Conservation (phyloP, 108 stramenopile species). For the Craspedostauros australis region DNA sequence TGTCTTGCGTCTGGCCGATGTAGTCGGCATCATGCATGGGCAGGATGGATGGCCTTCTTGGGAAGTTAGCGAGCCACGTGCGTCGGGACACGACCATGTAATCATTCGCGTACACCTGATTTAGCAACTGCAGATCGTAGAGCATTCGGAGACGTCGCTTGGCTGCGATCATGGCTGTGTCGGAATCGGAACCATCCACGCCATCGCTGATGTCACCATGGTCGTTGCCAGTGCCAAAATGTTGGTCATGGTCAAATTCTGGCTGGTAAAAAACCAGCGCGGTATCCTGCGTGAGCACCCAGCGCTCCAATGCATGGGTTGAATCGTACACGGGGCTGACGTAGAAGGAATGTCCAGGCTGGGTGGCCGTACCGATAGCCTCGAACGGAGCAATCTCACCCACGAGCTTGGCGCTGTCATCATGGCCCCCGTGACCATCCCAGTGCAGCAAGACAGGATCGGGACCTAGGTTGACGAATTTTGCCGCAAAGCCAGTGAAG, state of each 20-base stretch:
- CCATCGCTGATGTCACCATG: too few relatives aligned
- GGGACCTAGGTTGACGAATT: conserved; percentile 70
- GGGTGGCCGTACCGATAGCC: conserved; percentile 67
- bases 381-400: conserved; percentile 75
- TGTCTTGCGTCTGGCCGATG: conserved; percentile 58
- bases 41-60: conserved; percentile 55
- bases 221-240: too few relatives aligned
- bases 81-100: conserved; percentile 55
- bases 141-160: too few relatives aligned
- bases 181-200: too few relatives aligned
- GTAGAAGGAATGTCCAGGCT: conserved; percentile 70
- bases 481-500: conserved; percentile 80
- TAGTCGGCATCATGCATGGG: conserved; percentile 57
- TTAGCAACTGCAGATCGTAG: conserved; percentile 55
- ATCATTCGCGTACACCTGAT: conserved; percentile 56
- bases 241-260: too few relatives aligned
- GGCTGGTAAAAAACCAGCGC: conserved; percentile 66
- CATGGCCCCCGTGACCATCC: conserved; percentile 66
- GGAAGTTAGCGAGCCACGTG: conserved; percentile 69
- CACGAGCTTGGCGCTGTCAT: conserved; percentile 34
- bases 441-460: conserved; percentile 63
- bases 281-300: conserved; percentile 71
- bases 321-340: conserved; percentile 65
- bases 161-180: too few relatives aligned
- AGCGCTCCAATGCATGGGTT: conserved; percentile 43